Percentiles rank a stretch among this genome's conserved stretches.
These are phyloP conservation scores for Priceomyces haplophilus DNA, from an alignment of 805 yeast species.

Conservation along the genomic window DNA sequence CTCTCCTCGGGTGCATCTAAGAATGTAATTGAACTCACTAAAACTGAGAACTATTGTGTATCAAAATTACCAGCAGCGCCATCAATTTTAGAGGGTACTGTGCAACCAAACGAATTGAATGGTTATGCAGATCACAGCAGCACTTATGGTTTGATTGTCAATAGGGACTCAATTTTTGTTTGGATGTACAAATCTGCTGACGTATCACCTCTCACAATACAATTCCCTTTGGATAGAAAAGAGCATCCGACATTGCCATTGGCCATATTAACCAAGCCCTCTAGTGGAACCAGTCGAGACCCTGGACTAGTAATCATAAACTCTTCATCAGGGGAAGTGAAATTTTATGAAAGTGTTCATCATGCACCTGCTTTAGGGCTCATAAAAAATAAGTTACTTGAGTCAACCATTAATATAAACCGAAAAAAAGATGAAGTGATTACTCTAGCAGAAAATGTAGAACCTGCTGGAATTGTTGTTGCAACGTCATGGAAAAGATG, in stretches of 20 bases:
- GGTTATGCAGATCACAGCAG: conserved; percentile 49
- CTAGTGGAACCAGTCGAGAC: conserved; percentile 44
- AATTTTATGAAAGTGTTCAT: conserved; percentile 72
- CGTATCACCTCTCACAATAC: conserved; percentile 52
- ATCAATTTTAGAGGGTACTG: conserved; percentile 21
- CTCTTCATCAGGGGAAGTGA: conserved; percentile 53
- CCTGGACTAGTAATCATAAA: conserved; percentile 75
- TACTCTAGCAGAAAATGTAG: conserved; percentile 55
- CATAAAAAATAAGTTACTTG: conserved; percentile 43
- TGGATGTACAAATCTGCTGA: conserved; percentile 71
- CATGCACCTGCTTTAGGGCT: conserved; percentile 65
- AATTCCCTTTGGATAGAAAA: conserved; percentile 42
- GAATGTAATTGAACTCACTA: conserved; percentile 46
- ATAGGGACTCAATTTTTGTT: conserved; percentile 52
- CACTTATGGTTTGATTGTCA: conserved; percentile 47
- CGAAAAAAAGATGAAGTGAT: conserved; percentile 49
- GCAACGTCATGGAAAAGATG: conserved; percentile 71
- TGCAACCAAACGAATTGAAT: conserved; percentile 16
- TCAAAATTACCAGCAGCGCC: conserved; percentile 58
- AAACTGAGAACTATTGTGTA: conserved; percentile 56
- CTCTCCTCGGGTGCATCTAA: background rate
- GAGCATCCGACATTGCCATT: conserved; percentile 37
- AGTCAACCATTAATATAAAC: conserved; percentile 38
- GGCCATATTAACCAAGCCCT: conserved; percentile 57
- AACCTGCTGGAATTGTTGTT: conserved; percentile 70